These are phyloP conservation scores for Aureobasidium subglaciale DNA, from an alignment of 2,329 filamentous ascomycete genomes.

Conservation along the genomic window DNA sequence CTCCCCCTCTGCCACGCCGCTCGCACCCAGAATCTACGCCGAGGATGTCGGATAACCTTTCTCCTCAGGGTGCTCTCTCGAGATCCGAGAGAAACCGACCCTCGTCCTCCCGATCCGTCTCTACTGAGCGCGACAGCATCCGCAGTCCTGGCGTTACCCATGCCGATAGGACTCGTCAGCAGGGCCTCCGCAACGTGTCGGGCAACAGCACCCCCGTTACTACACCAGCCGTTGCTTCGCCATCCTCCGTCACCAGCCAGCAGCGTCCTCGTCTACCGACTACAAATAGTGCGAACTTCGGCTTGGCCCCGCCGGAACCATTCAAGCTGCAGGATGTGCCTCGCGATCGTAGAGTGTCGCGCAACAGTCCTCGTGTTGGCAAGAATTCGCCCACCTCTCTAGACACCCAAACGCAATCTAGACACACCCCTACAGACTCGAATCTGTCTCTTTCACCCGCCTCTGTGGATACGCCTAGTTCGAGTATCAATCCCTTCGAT, in stretches of 20 bases:
- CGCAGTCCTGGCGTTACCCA: constrained; percentile 5
- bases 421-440: constrained; percentile 11
- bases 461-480: constrained; percentile 31
- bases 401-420: neutral
- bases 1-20: constrained; percentile 18
- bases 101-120: constrained; percentile 37
- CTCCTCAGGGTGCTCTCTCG: constrained; percentile 38
- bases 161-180: constrained; percentile 29
- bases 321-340: constrained; percentile 80
- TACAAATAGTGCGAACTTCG: constrained; percentile 23
- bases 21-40: constrained; percentile 8
- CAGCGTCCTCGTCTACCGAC: constrained; percentile 24
- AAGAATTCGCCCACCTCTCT: neutral
- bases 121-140: constrained; percentile 34
- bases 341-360: constrained; percentile 49
- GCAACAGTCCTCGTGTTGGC: constrained; percentile 26
- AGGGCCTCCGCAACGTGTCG: constrained; percentile 35
- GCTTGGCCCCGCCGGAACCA: constrained; percentile 28
- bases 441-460: constrained; percentile 27
- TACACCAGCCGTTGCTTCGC: constrained; percentile 23
- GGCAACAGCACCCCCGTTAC: constrained; percentile 23
- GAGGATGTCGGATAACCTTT: constrained; percentile 25
- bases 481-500: constrained; percentile 33
- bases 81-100: constrained; percentile 31
- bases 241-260: constrained; percentile 20